Conservation (phyloP, 2,329 filamentous ascomycete species). For the Raffaelea deltoideospora region DNA sequence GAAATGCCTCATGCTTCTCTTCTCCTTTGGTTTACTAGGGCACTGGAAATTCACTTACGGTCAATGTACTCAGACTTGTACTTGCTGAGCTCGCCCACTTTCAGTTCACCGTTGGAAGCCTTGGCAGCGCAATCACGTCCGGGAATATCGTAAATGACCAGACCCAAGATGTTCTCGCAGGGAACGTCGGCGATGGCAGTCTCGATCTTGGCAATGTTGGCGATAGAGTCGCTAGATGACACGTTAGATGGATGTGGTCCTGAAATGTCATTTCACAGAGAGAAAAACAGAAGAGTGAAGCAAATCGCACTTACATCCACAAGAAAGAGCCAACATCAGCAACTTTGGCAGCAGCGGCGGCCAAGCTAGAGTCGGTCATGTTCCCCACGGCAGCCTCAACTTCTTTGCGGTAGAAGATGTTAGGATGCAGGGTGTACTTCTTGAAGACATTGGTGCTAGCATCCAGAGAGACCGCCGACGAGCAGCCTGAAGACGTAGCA, state of each 20-base stretch:
- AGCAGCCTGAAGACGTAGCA: constrained; percentile 16
- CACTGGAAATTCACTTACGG: constrained; percentile 13
- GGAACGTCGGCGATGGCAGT: constrained; percentile 20
- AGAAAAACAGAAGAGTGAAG: no score
- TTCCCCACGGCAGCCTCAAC: constrained; percentile 18
- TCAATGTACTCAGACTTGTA: constrained; percentile 28
- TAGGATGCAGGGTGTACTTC: constrained; percentile 24
- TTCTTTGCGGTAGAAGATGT: constrained; percentile 22
- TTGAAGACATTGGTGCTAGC: constrained; percentile 22
- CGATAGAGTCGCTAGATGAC: constrained; percentile 18
- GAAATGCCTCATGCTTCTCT: not conserved
- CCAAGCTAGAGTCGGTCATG: constrained; percentile 16
- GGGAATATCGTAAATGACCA: constrained; percentile 49
- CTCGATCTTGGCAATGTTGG: constrained; percentile 21
- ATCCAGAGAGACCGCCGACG: constrained; percentile 21
- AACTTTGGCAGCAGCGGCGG: constrained; percentile 17
- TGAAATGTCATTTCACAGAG: no score
- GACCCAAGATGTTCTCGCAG: constrained; percentile 22
- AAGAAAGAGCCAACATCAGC: constrained; percentile 24
- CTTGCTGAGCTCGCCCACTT: constrained; percentile 31
- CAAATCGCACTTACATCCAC: constrained; percentile 21
- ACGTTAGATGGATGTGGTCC: not conserved
- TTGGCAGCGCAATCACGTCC: constrained; percentile 48
- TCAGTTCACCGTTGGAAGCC: constrained; percentile 47
- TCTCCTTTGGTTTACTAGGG: no score